These are phyloP conservation scores for Biscogniauxia mediterranea DNA, from an alignment of 2,329 filamentous ascomycete species.

Conservation along the genomic window DNA sequence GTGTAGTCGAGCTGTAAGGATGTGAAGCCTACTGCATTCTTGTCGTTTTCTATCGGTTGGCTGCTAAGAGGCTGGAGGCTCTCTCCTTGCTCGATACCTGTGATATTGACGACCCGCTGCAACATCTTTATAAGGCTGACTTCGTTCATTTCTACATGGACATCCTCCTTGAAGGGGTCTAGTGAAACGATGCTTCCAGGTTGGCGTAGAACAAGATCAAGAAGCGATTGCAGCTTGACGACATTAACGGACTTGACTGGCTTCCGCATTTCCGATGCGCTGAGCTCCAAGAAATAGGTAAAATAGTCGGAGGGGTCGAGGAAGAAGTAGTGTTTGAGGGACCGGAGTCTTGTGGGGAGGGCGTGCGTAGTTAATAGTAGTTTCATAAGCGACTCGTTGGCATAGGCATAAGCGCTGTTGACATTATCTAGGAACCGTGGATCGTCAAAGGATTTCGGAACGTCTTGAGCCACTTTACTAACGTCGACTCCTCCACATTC, in stretches of 20 bases:
- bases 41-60: conserved; percentile 72
- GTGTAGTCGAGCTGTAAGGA: conserved; percentile 91
- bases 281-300: conserved; percentile 92
- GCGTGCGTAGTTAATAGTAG: conserved; percentile 90
- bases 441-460: conserved; percentile 92
- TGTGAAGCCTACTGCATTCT: conserved; percentile 85
- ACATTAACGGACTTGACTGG: conserved; percentile 86
- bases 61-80: conserved; percentile 70
- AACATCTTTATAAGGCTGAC: conserved; percentile 89
- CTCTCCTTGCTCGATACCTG: conserved; percentile 89
- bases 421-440: conserved; percentile 91
- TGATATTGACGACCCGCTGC: conserved; percentile 95
- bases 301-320: conserved; percentile 98
- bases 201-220: conserved; percentile 96
- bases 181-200: conserved; percentile 90
- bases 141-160: conserved; percentile 97
- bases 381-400: conserved; percentile 89
- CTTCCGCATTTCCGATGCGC: conserved; percentile 85
- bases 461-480: conserved; percentile 80
- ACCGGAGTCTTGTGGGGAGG: conserved; percentile 80
- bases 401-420: conserved; percentile 90
- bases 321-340: conserved; percentile 98
- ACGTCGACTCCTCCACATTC: conserved; percentile 96
- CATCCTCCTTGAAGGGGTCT: conserved; percentile 97
- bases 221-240: conserved; percentile 86